phyloP scores from a whole-genome alignment of 2,329 filamentous ascomycete species.

The Coniochaeta sp. region DNA sequence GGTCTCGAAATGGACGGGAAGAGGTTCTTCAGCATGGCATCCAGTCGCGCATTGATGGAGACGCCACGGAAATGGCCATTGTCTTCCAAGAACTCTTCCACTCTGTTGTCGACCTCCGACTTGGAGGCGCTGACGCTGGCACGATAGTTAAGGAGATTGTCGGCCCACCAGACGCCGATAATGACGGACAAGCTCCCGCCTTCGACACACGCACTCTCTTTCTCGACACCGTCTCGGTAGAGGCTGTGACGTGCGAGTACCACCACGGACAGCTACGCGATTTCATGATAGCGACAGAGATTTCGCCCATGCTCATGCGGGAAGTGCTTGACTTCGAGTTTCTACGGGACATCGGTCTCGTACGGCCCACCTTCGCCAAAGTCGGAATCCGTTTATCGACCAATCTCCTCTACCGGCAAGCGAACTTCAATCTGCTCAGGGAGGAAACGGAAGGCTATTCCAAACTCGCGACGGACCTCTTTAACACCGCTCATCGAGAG shows the following conservation, averaged over 20 bases:
- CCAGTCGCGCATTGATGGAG: constrained; percentile 59
- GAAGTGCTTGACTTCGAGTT: constrained; percentile 74
- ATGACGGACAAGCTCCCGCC: constrained; percentile 39
- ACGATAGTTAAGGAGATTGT: constrained; percentile 68
- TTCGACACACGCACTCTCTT: constrained; percentile 66
- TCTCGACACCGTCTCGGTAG: constrained; percentile 75
- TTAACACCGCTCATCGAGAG: constrained; percentile 73
- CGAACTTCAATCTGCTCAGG: constrained; percentile 90
- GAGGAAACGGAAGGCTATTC: constrained; percentile 97
- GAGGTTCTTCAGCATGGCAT: constrained; percentile 59
- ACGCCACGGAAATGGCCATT: constrained; percentile 60
- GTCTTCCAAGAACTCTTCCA: constrained; percentile 82
- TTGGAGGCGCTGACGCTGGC: constrained; percentile 65
- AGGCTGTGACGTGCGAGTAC: constrained; percentile 52
- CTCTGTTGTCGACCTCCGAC: constrained; percentile 61
- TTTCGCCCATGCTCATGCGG: constrained; percentile 68
- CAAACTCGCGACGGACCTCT: constrained; percentile 92
- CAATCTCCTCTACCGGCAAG: constrained; percentile 87
- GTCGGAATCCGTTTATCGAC: constrained; percentile 86
- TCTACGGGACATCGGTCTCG: constrained; percentile 69
- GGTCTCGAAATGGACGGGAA: constrained; percentile 57
- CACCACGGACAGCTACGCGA: constrained; percentile 48
- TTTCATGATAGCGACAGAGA: constrained; percentile 65
- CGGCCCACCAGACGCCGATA: constrained; percentile 43
- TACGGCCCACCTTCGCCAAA: constrained; percentile 76